Evolutionary conservation across 345 rosid species (phyloP).

Genomic region (Camelina sativa): DNA sequence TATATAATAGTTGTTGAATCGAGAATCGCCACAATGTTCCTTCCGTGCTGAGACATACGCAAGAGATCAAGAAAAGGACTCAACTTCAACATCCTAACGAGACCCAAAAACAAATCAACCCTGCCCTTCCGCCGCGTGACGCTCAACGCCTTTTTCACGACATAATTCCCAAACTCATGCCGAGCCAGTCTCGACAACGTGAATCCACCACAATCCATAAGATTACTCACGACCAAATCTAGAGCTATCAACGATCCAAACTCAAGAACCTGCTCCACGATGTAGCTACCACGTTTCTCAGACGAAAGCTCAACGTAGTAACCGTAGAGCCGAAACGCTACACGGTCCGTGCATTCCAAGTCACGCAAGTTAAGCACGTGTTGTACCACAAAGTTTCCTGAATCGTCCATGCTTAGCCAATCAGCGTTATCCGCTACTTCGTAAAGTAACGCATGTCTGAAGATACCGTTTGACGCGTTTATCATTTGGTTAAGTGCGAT

Average conservation of each 20-base stretch:
- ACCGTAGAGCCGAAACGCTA: neutral
- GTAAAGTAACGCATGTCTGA: neutral
- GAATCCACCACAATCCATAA: neutral
- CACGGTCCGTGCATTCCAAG: neutral
- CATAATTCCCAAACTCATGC: neutral
- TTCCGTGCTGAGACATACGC: neutral
- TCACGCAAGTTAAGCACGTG: neutral
- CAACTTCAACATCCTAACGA: neutral
- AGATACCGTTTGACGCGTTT: neutral
- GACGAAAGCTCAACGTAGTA: constrained; percentile 5
- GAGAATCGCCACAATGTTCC: neutral
- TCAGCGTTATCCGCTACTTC: neutral
- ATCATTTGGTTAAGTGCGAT: constrained; percentile 14
- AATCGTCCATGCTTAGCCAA: constrained; percentile 17
- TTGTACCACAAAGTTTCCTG: constrained; percentile 3
- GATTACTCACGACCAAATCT: neutral
- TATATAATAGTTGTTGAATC: neutral
- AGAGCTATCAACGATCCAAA: neutral
- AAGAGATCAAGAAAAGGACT: neutral
- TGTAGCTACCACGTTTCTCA: neutral
- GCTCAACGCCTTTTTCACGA: constrained; percentile 5
- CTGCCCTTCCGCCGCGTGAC: neutral
- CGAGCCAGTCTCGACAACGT: constrained; percentile 2
- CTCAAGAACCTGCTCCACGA: constrained; percentile 9
- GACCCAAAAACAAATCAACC: neutral